Base-by-base conservation (phyloP, 805 yeast species). In the Yamadazyma takamatsuzukensis region DNA sequence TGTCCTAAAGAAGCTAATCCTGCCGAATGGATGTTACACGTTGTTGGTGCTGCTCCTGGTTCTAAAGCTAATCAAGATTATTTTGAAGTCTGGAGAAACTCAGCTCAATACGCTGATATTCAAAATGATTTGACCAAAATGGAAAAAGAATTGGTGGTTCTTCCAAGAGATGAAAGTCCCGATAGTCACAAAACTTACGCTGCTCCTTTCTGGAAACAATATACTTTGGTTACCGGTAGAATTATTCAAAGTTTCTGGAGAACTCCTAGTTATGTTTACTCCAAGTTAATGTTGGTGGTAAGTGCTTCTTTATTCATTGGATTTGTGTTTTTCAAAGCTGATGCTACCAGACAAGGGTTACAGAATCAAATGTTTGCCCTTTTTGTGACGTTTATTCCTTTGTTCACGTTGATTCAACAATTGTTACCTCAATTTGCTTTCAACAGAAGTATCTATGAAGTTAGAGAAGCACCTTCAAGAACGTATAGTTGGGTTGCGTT, bases 1-100 rank as follows among this genome's bases (percentile, higher is more conserved):
- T 61, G 68, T 50, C 67, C 66, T 11, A 33, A 40, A 21, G 61
- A 58, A 44, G 61, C 66, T 6, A 60, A 60, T 39, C 66, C 67
- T 6, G 66, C 65, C 10, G 95, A 86, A 63, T 87, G 94, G 93
- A 87, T 87, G 95, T 67, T 87, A 59, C 83, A 83, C 41, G 83
- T 80, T 42, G 82, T 81, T 48, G 88, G 89, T 49, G 88, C 88
- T 33, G 87, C 88, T 21, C 88, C 88, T 5, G 88, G 87, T 33
- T 75, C 85, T 21, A 80, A 76, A 45, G 83, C 87, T 13, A 67
- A 68, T 29, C 83, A 78, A 57, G 84, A 83, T 55, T 83, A 80
- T 49, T 69, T 76, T 49, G 80, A 83, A 49, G 86, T 82, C 30
- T 85, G 96, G 96, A 59, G 72, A 54, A 68, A 71, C 29, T 84